Base-by-base conservation (phyloP, 805 yeast genomes). In the Saccharomycopsis sp. region DNA sequence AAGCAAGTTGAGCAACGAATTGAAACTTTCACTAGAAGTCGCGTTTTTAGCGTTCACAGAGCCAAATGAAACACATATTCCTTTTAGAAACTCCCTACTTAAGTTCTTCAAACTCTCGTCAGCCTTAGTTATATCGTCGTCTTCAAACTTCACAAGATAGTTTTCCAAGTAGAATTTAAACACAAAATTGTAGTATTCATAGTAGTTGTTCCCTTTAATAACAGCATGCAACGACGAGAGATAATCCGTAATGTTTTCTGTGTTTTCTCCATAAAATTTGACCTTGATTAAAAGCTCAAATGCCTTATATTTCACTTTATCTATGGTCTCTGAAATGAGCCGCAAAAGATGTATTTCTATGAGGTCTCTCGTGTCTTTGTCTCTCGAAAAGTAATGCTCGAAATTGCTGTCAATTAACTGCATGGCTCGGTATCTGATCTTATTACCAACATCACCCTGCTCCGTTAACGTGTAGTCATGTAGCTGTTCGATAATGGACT, bases 381-480 rank as follows among this genome's bases (percentile, higher is more conserved):
- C 20, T 19, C 49, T 8, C 12, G 20, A 50, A 23, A 52, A 50
- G 47, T 70, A 65, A 19, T 25, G 24, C 0, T 55, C 53, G 2
- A 65, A 44, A 62, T 78, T 75, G 0, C 63, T 49, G 0, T 61
- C 55, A 0, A 85, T 68, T 1, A 83, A 65, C 3, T 64, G 42
- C 1, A 87, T 67, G 1, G 85, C 74, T 0, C 85, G 77, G 1
- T 67, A 62, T 53, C 98, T 73, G 0, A 90, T 79, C 64, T 83
- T 79, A 53, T 89, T 81, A 1, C 98, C 98, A n/a, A 91, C 92
- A 72, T 92, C 98, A 8, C 98, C 98, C 66, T 89, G 87, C 25
- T 82, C 81, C 0, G 93, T 87, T 1, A 80, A 72, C 0, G 96
- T 82, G 68, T 91, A 90, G 65, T 92, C 97, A 62, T 86, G 85